These are phyloP conservation scores for Fomitopsis schrenkii DNA, from an alignment of 1,284 basidiomycete species.

Conservation along the genomic window DNA sequence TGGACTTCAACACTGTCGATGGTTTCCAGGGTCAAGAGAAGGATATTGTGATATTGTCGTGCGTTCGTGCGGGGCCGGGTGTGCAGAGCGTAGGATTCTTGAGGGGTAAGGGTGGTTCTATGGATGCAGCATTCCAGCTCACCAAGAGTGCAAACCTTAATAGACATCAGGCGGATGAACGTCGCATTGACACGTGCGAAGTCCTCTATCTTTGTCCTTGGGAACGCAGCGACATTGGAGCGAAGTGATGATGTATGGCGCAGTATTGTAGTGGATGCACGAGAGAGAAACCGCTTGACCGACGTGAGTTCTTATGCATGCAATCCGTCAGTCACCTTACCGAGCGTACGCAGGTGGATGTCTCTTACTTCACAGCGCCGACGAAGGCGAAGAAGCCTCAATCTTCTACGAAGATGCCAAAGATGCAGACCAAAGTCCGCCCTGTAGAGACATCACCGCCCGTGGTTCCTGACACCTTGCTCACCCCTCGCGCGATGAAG, in stretches of 20 bases:
- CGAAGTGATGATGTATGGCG: constrained; percentile 82
- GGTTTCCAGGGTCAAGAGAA: constrained; percentile 99
- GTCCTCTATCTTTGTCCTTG: constrained; percentile 92
- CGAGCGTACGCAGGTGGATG: constrained; percentile 29
- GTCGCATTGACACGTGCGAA: constrained; percentile 96
- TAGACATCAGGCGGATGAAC: constrained; percentile 90
- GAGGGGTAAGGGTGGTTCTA: constrained; percentile 45
- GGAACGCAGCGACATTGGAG: constrained; percentile 84
- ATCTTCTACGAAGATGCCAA: constrained; percentile 10
- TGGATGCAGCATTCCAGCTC: not conserved
- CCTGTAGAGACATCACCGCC: not conserved
- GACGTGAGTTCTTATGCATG: constrained; percentile 39
- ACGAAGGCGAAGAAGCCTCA: constrained; percentile 7
- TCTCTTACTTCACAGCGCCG: constrained; percentile 33
- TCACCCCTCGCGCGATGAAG: constrained; percentile 17
- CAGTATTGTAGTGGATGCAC: constrained; percentile 75
- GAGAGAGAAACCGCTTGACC: constrained; percentile 45
- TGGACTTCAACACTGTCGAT: constrained; percentile 98
- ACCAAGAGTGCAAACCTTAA: constrained; percentile 2
- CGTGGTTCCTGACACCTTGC: constrained; percentile 9
- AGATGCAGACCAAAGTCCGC: constrained; percentile 14
- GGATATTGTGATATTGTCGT: constrained; percentile 93
- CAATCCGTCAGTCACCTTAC: not conserved
- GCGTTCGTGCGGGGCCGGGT: constrained; percentile 87
- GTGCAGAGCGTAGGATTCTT: constrained; percentile 85